These are phyloP conservation scores for Wallacemonas sp. DNA, from an alignment of 208 protist genomes.

Conservation along the genomic window DNA sequence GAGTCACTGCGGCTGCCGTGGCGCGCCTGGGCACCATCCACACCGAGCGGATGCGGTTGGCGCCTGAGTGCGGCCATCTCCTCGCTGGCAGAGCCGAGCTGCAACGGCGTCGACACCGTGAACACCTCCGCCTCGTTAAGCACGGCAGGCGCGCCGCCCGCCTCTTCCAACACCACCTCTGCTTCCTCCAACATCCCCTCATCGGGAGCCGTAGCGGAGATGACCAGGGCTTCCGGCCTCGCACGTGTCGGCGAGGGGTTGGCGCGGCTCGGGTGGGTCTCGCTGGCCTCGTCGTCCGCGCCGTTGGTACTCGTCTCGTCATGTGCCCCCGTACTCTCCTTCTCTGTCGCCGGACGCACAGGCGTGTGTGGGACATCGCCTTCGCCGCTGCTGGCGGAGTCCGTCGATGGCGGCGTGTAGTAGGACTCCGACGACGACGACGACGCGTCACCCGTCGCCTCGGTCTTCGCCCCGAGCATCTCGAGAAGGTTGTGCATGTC, in stretches of 20 bases:
- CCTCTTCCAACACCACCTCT: slow-evolving; percentile 7
- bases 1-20: no score
- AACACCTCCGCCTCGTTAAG: not conserved
- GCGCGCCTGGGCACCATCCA: no score
- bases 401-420: not conserved
- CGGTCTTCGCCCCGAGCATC: not conserved
- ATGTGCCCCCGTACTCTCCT: no score
- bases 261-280: no score
- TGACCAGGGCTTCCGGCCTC: no score
- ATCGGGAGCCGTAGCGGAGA: slow-evolving; percentile 16
- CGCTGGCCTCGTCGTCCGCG: no score
- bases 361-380: no score
- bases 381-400: no score
- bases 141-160: not conserved
- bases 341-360: no score
- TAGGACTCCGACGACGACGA: not conserved
- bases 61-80: not conserved
- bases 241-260: no score
- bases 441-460: not conserved
- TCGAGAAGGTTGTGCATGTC: slow-evolving; percentile 14
- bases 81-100: slow-evolving; percentile 7
- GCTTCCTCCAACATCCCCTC: slow-evolving; percentile 17
- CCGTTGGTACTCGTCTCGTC: no score
- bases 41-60: not conserved
- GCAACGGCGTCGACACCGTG: not conserved